Conservation (phyloP, 495 filamentous ascomycete genomes). For the Penicillium crystallinum region DNA sequence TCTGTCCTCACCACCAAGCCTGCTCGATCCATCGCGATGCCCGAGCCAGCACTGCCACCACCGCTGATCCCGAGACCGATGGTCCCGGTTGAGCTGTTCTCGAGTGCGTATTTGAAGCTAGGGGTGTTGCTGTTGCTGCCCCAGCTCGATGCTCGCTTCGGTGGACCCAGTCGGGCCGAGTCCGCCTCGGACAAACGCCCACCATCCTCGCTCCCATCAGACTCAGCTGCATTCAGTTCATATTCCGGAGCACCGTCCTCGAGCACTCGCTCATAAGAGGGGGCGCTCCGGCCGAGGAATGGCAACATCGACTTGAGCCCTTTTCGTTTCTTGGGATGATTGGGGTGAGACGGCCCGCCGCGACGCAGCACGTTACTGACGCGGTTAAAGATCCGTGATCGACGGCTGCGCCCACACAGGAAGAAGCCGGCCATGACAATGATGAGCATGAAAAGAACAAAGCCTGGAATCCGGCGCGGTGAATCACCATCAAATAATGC, state of each 20-base stretch:
- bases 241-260: conserved; percentile 70
- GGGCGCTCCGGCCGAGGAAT: conserved; percentile 49
- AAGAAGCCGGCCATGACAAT: conserved; percentile 62
- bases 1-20: conserved; percentile 75
- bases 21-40: conserved; percentile 61
- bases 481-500: conserved; percentile 55
- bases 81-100: conserved; percentile 49
- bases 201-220: conserved; percentile 48
- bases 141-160: conserved; percentile 38
- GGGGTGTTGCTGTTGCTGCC: conserved; percentile 32
- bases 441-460: conserved; percentile 70
- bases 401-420: conserved; percentile 65
- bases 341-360: conserved; percentile 47
- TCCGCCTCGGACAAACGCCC: conserved; percentile 32
- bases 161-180: conserved; percentile 24
- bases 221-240: conserved; percentile 63
- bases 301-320: conserved; percentile 48
- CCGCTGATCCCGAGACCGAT: conserved; percentile 45
- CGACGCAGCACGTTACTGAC: conserved; percentile 47
- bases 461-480: conserved; percentile 63
- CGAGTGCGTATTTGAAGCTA: conserved; percentile 53
- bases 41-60: conserved; percentile 25
- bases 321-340: conserved; percentile 47
- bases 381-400: conserved; percentile 58
- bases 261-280: conserved; percentile 79